Evolutionary conservation across 495 filamentous ascomycete genomes (phyloP).

Genomic region (Glarea lozoyensis): DNA sequence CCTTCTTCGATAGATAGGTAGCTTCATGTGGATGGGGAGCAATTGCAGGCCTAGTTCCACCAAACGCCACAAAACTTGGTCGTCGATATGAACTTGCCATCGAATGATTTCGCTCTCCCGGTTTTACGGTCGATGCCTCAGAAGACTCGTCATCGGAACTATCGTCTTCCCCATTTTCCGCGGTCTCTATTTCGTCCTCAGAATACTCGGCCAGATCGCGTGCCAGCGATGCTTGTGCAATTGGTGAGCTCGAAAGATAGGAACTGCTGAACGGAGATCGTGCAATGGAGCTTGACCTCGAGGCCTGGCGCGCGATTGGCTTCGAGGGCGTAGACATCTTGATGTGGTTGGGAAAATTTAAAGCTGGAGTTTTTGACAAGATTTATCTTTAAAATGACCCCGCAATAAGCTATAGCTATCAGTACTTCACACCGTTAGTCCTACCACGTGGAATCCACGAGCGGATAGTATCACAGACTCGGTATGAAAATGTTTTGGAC

Average conservation of each 20-base stretch:
- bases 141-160: conserved; percentile 24
- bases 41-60: conserved; percentile 39
- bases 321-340: conserved; percentile 15
- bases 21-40: conserved; percentile 35
- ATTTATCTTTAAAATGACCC: background rate
- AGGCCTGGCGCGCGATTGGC: conserved; percentile 7
- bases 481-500: too few species aligned
- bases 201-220: conserved; percentile 43
- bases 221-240: conserved; percentile 61
- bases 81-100: conserved; percentile 64
- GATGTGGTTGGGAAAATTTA: background rate
- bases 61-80: conserved; percentile 55
- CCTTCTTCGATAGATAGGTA: conserved; percentile 45
- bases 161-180: conserved; percentile 8
- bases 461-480: too few species aligned
- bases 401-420: background rate
- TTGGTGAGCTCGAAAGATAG: conserved; percentile 49
- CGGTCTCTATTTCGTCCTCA: conserved; percentile 34
- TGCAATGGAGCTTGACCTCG: conserved; percentile 12
- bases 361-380: background rate
- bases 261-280: conserved; percentile 25
- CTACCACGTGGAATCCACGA: too few species aligned
- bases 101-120: conserved; percentile 35
- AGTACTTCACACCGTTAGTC: background rate
- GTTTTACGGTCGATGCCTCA: conserved; percentile 38